Percentiles rank a stretch among this genome's conserved stretches.
These are phyloP conservation scores for Exserohilum turcica DNA, from an alignment of 2,329 filamentous ascomycete genomes.

Conservation along the genomic window DNA sequence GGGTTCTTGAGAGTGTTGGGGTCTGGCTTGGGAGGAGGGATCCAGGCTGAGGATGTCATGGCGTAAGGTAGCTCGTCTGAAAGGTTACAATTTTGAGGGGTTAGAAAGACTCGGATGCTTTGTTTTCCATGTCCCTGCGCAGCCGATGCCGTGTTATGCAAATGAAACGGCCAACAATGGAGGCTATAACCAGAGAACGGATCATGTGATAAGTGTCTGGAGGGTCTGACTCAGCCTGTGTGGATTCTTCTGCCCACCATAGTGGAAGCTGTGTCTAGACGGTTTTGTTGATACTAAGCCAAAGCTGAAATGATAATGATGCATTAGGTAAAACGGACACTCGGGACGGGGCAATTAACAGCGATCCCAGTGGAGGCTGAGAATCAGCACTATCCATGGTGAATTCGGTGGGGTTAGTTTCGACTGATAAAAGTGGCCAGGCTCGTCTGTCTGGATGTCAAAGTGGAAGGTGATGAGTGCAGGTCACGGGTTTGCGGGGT, in stretches of 20 bases:
- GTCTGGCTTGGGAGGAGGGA: constrained; percentile 28
- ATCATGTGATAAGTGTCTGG: background rate
- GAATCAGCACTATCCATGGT: too few species aligned
- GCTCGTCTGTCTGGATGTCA: too few species aligned
- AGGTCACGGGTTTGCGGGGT: background rate
- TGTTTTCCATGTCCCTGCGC: background rate
- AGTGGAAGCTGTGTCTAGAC: too few species aligned
- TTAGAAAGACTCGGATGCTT: background rate
- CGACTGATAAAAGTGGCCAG: too few species aligned
- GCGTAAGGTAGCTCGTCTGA: too few species aligned
- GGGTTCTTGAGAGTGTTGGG: constrained; percentile 29
- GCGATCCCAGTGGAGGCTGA: too few species aligned
- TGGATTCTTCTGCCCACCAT: background rate
- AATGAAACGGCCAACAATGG: background rate
- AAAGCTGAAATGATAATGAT: too few species aligned
- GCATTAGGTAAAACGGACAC: too few species aligned
- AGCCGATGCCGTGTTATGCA: too few species aligned
- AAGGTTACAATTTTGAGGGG: background rate
- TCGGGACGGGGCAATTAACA: too few species aligned
- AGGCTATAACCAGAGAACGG: background rate
- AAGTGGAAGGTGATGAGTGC: background rate
- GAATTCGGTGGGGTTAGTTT: too few species aligned
- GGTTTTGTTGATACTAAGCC: too few species aligned
- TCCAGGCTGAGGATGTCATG: constrained; percentile 29
- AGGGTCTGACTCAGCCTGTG: background rate